Evolutionary conservation across 768 basidiomycete genomes (phyloP).

Genomic region (Termitomyces sp.): DNA sequence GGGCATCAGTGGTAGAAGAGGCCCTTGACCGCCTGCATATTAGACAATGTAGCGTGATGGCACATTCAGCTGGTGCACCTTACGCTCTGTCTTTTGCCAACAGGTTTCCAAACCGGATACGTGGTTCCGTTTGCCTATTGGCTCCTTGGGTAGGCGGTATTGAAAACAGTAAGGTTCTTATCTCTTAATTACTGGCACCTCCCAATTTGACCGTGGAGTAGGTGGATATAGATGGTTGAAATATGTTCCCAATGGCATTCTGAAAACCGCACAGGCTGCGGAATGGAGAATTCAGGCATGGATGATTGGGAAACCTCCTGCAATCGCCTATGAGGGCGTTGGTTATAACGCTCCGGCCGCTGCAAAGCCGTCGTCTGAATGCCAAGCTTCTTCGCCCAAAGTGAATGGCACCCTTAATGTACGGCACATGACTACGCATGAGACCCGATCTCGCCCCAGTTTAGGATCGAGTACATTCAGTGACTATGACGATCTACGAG

Average conservation of each 20-base stretch:
- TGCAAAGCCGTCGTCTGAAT: constrained; percentile 16
- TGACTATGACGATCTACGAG: constrained; percentile 83
- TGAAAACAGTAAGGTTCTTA: constrained; percentile 66
- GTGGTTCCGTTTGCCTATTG: constrained; percentile 81
- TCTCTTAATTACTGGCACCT: constrained; percentile 1
- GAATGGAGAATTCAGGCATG: constrained; percentile 97
- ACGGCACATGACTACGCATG: constrained; percentile 29
- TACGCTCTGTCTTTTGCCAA: constrained; percentile 89
- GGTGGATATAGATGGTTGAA: constrained; percentile 95
- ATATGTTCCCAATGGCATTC: constrained; percentile 88
- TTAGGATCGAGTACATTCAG: constrained; percentile 70
- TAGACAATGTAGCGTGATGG: constrained; percentile 81
- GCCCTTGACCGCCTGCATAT: constrained; percentile 80
- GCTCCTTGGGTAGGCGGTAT: constrained; percentile 96
- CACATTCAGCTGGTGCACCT: constrained; percentile 93
- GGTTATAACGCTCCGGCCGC: constrained; percentile 57
- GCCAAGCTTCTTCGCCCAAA: constrained; percentile 23
- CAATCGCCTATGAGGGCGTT: constrained; percentile 79
- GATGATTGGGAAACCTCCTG: constrained; percentile 95
- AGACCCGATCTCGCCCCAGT: constrained; percentile 57
- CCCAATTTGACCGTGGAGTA: constrained; percentile 21
- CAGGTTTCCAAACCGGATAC: constrained; percentile 66
- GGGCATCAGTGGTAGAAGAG: constrained; percentile 88
- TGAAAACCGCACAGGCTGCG: constrained; percentile 94
- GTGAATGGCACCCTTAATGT: constrained; percentile 23